Evolutionary conservation across 2,329 filamentous ascomycete species (phyloP), one percentile per base, ranked within the genome.

Genomic region (Zalaria obscura): DNA sequence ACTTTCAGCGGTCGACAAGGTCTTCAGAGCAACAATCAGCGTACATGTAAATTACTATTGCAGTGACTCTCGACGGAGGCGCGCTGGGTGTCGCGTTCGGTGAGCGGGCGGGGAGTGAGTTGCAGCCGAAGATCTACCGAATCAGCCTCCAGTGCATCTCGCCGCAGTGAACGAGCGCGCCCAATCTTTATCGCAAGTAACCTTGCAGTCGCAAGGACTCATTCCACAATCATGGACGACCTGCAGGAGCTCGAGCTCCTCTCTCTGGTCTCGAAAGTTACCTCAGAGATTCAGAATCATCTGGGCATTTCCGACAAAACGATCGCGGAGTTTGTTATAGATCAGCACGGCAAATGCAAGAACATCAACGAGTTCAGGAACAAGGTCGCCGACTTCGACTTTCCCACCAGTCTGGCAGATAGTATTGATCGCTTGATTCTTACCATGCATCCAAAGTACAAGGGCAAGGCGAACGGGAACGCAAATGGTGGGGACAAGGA

Each of bases 281-380:
- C 87, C 9, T 89, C 83, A 11, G 91, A 98, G 63, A 72, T 98
- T 40, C 82, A 93, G 54, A 98, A 98, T 57, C 85, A 98, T 64
- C 7, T 96, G 45, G 86, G 88, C 42, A 78, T 95, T 53, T 83
- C 76, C 58, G 88, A 98, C 65, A 95, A 93, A 64, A 94, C 86
- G 4, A 77, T 98, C 26, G 88, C 91, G 52, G 91, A 98, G 63
- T 98, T 94, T 58, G 78, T 98, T 54, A 94, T 98, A 56, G 83
- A 83, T 47, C 83, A 94, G 58, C 85, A 93, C 53, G 64, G 81
- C 58, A 76, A 88, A 72, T 83, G 78, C 66, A 72, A 69, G 40
- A 73, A 73, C 27, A 69, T 84, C 43, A 62, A 72, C 40, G 78
- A 83, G 27, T 98, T 96, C 67, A 83, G 83, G 65, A 67, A 69